A percentile compares a stretch with the other conserved stretches of the same genome.
These are phyloP conservation scores for Colletotrichum musae DNA, from an alignment of 2,329 filamentous ascomycete species.

Conservation along the genomic window DNA sequence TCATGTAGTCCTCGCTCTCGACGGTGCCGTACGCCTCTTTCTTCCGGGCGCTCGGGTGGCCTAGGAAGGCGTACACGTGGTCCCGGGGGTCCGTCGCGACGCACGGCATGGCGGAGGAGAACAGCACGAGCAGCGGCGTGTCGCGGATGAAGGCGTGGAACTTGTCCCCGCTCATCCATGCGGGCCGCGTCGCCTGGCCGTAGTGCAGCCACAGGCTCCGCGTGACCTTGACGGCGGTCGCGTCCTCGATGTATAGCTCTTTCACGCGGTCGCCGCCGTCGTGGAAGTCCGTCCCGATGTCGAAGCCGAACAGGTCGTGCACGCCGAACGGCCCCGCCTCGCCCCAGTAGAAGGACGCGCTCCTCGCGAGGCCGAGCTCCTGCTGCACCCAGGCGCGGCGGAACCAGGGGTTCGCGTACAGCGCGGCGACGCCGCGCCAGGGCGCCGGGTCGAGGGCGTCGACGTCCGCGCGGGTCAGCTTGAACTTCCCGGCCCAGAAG, in stretches of 20 bases:
- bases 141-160: neutral
- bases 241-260: neutral
- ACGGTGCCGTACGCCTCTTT: neutral
- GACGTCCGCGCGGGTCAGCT: neutral
- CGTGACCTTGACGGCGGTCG: neutral
- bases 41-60: conserved; percentile 43
- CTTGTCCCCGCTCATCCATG: neutral
- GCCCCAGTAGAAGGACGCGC: neutral
- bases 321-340: neutral
- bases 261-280: neutral
- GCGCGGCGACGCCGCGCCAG: neutral
- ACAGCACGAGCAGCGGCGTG: neutral
- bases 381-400: neutral
- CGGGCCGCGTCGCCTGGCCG: neutral
- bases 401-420: neutral
- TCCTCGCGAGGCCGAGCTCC: neutral
- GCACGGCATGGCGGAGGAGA: neutral
- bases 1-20: neutral
- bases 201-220: neutral
- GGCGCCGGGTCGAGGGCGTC: neutral
- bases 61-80: conserved; percentile 54
- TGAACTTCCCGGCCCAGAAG: neutral
- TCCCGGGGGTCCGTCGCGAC: conserved; percentile 50
- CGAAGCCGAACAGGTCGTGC: neutral
- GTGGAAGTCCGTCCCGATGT: neutral